Percentiles rank a stretch among this genome's conserved stretches.
Conservation (phyloP, 2,329 filamentous ascomycete genomes). For the Colletotrichum sp. region DNA sequence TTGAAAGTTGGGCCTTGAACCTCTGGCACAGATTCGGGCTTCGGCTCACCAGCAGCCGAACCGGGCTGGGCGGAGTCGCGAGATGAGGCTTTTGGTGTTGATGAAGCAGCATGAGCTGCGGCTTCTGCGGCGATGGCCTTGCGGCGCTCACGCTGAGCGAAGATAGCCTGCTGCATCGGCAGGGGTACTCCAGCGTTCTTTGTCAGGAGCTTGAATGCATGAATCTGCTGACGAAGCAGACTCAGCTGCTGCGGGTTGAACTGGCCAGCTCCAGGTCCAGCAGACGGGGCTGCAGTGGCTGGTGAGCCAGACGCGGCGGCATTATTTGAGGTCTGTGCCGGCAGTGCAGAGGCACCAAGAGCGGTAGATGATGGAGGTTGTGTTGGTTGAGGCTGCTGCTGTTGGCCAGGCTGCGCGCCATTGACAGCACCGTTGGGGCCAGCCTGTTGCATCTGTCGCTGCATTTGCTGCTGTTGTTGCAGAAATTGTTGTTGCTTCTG, state of each 20-base stretch:
- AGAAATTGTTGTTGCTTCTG: conserved; percentile 49
- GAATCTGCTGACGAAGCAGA: conserved; percentile 83
- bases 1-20: conserved; percentile 62
- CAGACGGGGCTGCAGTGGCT: conserved; percentile 33
- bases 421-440: conserved; percentile 60
- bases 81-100: conserved; percentile 27
- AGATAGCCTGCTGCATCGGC: conserved; percentile 82
- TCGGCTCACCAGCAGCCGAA: conserved; percentile 40
- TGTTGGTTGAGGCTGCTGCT: conserved; percentile 33
- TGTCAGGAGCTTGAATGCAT: conserved; percentile 87
- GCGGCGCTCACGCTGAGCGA: conserved; percentile 73
- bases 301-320: conserved; percentile 34
- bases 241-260: conserved; percentile 82
- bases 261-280: conserved; percentile 39
- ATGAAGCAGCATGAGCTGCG: conserved; percentile 43
- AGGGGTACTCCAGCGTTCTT: conserved; percentile 85
- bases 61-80: conserved; percentile 31
- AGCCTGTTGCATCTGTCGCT: conserved; percentile 55
- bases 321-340: conserved; percentile 27
- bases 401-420: conserved; percentile 46
- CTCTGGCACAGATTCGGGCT: conserved; percentile 36
- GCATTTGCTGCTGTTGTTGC: conserved; percentile 50
- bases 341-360: conserved; percentile 43
- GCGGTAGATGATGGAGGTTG: conserved; percentile 38
- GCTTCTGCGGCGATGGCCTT: conserved; percentile 57